These are phyloP conservation scores for Lactifluus subvellereus DNA, from an alignment of 768 basidiomycete genomes.

Conservation along the genomic window DNA sequence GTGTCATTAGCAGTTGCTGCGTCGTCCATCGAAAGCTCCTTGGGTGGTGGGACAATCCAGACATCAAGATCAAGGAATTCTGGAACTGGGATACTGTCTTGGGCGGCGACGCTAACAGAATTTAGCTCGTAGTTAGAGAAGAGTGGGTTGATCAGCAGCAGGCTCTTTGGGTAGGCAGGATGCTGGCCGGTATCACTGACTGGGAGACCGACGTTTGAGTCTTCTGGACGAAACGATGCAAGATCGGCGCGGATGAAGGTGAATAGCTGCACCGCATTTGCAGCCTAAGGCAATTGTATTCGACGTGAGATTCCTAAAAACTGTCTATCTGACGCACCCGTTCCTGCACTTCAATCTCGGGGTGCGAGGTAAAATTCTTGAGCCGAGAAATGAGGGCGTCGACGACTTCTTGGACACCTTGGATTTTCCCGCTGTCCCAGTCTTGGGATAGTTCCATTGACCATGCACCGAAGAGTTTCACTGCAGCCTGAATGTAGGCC, in stretches of 20 bases:
- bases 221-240: conserved; percentile 42
- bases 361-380: conserved; percentile 49
- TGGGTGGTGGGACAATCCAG: conserved; percentile 71
- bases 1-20: conserved; percentile 36
- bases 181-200: conserved; percentile 31
- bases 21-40: conserved; percentile 32
- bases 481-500: conserved; percentile 74
- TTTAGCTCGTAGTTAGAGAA: conserved; percentile 76
- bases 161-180: conserved; percentile 77
- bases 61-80: conserved; percentile 80
- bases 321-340: conserved; percentile 48
- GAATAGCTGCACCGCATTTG: conserved; percentile 70
- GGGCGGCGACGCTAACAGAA: conserved; percentile 74
- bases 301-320: neutral
- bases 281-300: conserved; percentile 48
- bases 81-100: conserved; percentile 74
- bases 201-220: conserved; percentile 35
- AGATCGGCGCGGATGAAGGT: conserved; percentile 73
- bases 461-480: conserved; percentile 88
- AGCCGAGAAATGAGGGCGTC: conserved; percentile 56
- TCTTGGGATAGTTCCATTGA: conserved; percentile 63
- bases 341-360: conserved; percentile 88
- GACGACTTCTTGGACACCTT: conserved; percentile 58
- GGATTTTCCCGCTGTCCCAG: conserved; percentile 71
- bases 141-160: conserved; percentile 79